Conservation (phyloP, 2,329 filamentous ascomycete genomes). For the Verticillium alfalfae region DNA sequence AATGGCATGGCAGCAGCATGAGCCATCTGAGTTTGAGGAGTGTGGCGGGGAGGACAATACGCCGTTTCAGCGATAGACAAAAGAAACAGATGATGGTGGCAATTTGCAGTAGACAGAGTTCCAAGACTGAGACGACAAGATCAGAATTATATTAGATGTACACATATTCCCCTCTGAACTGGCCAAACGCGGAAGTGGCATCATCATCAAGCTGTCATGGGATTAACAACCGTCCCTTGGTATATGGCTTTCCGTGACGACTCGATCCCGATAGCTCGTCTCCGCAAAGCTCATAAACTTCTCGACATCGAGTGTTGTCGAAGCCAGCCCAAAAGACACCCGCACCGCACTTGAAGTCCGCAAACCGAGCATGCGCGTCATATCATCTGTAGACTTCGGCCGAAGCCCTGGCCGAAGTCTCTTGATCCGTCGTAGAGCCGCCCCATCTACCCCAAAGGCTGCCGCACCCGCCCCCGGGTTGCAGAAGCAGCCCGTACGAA, state of each 20-base stretch:
- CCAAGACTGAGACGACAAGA: no score
- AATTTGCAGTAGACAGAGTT: no score
- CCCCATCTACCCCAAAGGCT: constrained; percentile 20
- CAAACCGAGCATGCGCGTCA: constrained; percentile 12
- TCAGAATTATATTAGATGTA: neutral
- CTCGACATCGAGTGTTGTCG: constrained; percentile 27
- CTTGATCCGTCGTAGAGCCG: constrained; percentile 8
- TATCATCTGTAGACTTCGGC: constrained; percentile 14
- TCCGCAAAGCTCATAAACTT: constrained; percentile 25
- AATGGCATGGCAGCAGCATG: neutral
- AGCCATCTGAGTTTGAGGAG: neutral
- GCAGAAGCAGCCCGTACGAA: constrained; percentile 36
- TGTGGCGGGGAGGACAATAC: neutral
- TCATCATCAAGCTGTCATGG: neutral
- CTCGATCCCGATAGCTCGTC: constrained; percentile 24
- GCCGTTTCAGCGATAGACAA: neutral
- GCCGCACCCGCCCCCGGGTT: constrained; percentile 32
- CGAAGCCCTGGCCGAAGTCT: constrained; percentile 2
- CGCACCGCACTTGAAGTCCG: constrained; percentile 26
- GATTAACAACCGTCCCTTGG: constrained; percentile 7
- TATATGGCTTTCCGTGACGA: constrained; percentile 4
- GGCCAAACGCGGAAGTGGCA: no score
- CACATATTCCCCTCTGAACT: neutral
- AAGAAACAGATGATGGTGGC: no score
- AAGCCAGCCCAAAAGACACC: constrained; percentile 31